These are phyloP conservation scores for Aspergillus costaricaensis DNA, from an alignment of 2,329 filamentous ascomycete species.

Conservation along the genomic window DNA sequence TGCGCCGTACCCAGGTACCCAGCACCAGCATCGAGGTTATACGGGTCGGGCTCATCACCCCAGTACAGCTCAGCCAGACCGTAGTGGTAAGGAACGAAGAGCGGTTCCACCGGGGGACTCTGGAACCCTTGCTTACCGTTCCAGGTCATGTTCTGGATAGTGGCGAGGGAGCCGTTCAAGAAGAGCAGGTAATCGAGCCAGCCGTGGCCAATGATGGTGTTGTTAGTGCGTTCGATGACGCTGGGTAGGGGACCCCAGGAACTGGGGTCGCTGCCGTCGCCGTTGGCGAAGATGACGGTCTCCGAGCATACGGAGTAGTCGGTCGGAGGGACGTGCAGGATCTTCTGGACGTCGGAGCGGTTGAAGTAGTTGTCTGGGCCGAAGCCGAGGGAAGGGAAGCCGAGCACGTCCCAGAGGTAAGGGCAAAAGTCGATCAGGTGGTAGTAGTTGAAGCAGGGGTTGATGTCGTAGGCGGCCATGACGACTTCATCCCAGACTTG, in stretches of 20 bases:
- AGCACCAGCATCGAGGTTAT: conserved; percentile 50
- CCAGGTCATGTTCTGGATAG: conserved; percentile 82
- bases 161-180: conserved; percentile 68
- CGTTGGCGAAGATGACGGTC: conserved; percentile 45
- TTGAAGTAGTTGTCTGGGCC: conserved; percentile 69
- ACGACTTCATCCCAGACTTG: conserved; percentile 58
- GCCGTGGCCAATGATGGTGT: conserved; percentile 74
- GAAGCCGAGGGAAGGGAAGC: conserved; percentile 66
- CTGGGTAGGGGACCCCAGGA: conserved; percentile 55
- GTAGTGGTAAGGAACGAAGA: conserved; percentile 68
- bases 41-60: conserved; percentile 46
- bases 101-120: conserved; percentile 58
- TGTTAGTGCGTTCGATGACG: conserved; percentile 72
- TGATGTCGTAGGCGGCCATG: conserved; percentile 57
- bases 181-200: conserved; percentile 68
- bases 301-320: conserved; percentile 46
- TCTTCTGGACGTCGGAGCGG: conserved; percentile 66
- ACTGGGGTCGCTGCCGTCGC: conserved; percentile 51
- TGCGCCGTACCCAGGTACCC: conserved; percentile 71
- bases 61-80: conserved; percentile 31
- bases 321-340: conserved; percentile 59
- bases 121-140: conserved; percentile 71
- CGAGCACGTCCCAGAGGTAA: conserved; percentile 65
- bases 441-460: conserved; percentile 79
- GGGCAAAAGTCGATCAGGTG: conserved; percentile 73